These are phyloP conservation scores for Dipteronia dyeriana DNA, from an alignment of 345 rosid genomes.

Conservation along the genomic window DNA sequence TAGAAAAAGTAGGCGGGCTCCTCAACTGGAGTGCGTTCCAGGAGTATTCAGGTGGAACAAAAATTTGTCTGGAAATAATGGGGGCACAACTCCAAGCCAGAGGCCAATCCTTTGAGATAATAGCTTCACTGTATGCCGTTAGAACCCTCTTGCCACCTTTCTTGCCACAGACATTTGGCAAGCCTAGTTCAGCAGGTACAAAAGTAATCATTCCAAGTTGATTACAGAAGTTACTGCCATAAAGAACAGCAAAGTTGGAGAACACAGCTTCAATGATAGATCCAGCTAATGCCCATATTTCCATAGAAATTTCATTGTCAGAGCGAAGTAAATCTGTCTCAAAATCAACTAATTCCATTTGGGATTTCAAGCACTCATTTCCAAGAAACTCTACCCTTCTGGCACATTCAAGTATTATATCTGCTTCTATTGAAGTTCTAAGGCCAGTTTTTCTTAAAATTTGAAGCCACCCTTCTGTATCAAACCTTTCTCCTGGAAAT, in stretches of 20 bases:
- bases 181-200: conserved; percentile 84
- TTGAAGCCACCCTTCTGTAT: conserved; percentile 79
- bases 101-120: conserved; percentile 87
- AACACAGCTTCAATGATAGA: conserved; percentile 83
- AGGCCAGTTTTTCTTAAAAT: conserved; percentile 82
- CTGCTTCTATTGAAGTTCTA: conserved; percentile 69
- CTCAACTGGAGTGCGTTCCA: conserved; percentile 79
- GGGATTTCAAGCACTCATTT: conserved; percentile 47
- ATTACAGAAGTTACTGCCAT: conserved; percentile 79
- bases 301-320: conserved; percentile 62
- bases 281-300: conserved; percentile 76
- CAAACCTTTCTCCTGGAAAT: conserved; percentile 95
- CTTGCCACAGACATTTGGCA: conserved; percentile 65
- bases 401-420: conserved; percentile 89
- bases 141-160: conserved; percentile 78
- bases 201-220: conserved; percentile 74
- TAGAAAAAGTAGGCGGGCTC: conserved; percentile 85
- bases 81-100: conserved; percentile 91
- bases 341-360: conserved; percentile 55
- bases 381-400: conserved; percentile 77
- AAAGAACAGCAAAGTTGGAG: conserved; percentile 78
- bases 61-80: conserved; percentile 68
- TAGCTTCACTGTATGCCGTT: conserved; percentile 73
- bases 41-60: conserved; percentile 84
- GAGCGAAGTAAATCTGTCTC: conserved; percentile 44